Evolutionary conservation across 352 stramenopile species (phyloP), one percentile per base, ranked within the genome.

Genomic region (Globisporangium cederbergense): DNA sequence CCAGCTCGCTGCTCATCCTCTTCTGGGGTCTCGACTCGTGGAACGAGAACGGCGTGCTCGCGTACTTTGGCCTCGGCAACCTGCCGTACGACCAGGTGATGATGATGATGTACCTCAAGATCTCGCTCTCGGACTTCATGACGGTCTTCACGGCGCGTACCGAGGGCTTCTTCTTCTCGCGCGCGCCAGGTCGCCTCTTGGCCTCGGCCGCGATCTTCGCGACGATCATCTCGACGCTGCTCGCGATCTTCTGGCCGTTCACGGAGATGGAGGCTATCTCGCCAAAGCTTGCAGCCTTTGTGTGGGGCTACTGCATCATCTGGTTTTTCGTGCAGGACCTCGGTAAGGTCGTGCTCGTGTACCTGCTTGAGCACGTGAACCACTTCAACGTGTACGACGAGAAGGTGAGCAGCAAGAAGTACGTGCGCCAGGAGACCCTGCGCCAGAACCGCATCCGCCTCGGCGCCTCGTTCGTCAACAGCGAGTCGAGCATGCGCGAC

Each of bases 31-130:
- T 97, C 10, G 79, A 97, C 67, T 90, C 89, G 53, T 97, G 86
- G 81, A 87, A 96, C 61, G 61, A 77, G 22, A 61, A 81, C 45
- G 81, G 88, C 18, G 58, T 90, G 34, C 79, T 97, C 18, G 62
- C 73, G 0, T 74, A 71, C 36, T 85, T 88, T 28, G 73, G 78
- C 7, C 59, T 94, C 14, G 80, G 80, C n/a, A 57, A 86, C 43
- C 75, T 98, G 49, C 71, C 82, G 56, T 97, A 97, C 66, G 77
- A 90, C 60, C 82, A 98, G 75, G 87, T 98, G 54, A 93, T 88
- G 65, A 97, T 88, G 68, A 81, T 96, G 65, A 95, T 98, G 66
- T 98, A 98, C 78, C 81, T 98, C 42, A 97, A 98, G 76, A 86
- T 98, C 42, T 96, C 91, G 34, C 83, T 98, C 11, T 96, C 90